Base-by-base conservation (phyloP, 805 yeast species). In the Yarrowia sp. region DNA sequence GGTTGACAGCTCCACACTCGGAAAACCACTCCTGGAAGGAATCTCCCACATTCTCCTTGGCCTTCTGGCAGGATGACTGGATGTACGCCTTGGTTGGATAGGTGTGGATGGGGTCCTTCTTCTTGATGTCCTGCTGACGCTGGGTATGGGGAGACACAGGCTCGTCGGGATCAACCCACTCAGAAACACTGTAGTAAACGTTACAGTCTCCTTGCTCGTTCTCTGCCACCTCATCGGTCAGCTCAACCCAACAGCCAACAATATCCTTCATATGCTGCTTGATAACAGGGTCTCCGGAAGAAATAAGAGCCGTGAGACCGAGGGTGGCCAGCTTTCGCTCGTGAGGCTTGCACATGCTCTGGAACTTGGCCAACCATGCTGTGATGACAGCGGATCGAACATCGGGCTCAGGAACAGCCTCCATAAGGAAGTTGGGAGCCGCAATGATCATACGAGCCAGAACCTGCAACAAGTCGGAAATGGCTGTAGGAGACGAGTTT, bases 161-260 rank as follows among this genome's bases (percentile, higher is more conserved):
- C 41, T 41, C 51, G 11, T 41, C 51, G 40, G 63, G 63, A n/a
- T 58, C 63, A 21, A 58, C 51, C 63, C 44, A 58, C 24, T 70
- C 71, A 9, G 67, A 62, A 28, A 68, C 70, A 1, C 66, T 46
- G 44, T 70, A 67, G 63, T 72, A 72, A 9, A 67, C 67, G 8
- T 66, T 67, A 4, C 70, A 68, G 46, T 86, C 89, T 3, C 90
- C 91, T 33, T 74, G 72, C 3, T 70, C 72, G 21, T 58, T 58
- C 71, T 92, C 98, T 65, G 85, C 83, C 14, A 88, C 80, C 71
- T 91, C 96, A 70, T 92, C 97, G 56, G 90, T 72, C 66, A 88
- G 80, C 59, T 81, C 77, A 3, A 80, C 75, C 84, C 85, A 81
- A 7, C 81, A 68, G 2, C 79, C 74, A 5, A 83, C 73, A 11